Percentiles rank a stretch among this genome's conserved stretches.
phyloP scores from a whole-genome alignment of 164 flowering plant genomes.

The Tetracentron sinense region DNA sequence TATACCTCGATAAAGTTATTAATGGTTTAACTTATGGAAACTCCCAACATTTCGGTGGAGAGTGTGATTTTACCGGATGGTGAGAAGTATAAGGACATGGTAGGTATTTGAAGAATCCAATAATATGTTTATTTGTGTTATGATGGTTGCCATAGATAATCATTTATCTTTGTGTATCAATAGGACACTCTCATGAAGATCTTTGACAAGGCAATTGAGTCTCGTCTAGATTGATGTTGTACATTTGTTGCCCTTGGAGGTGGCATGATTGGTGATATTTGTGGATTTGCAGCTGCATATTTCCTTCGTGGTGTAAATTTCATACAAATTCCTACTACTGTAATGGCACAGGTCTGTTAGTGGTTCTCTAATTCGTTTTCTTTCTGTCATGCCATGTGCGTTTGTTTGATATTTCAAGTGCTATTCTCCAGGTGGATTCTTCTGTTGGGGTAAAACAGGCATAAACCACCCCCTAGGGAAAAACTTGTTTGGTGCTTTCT shows the following conservation, averaged over 20 bases:
- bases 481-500: conserved; percentile 95
- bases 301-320: conserved; percentile 96
- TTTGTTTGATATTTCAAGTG: not conserved
- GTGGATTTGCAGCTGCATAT: conserved; percentile 96
- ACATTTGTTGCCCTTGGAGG: conserved; percentile 99
- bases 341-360: conserved; percentile 85
- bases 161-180: not conserved
- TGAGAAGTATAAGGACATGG: conserved; percentile 93
- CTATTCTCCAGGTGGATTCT: conserved; percentile 75
- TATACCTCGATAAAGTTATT: conserved; percentile 74
- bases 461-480: conserved; percentile 91
- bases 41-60: conserved; percentile 75
- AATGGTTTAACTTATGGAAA: conserved; percentile 74
- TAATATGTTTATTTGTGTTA: not conserved
- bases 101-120: conserved; percentile 21
- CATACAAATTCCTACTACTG: conserved; percentile 98
- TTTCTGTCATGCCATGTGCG: not conserved
- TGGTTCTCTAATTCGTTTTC: not conserved
- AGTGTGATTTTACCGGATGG: conserved; percentile 94
- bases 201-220: conserved; percentile 93
- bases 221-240: conserved; percentile 74
- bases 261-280: conserved; percentile 99
- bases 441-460: conserved; percentile 99
- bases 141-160: not conserved
- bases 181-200: conserved; percentile 95